These are phyloP conservation scores for Penicillium desertorum DNA, from an alignment of 495 filamentous ascomycete species.

Conservation along the genomic window DNA sequence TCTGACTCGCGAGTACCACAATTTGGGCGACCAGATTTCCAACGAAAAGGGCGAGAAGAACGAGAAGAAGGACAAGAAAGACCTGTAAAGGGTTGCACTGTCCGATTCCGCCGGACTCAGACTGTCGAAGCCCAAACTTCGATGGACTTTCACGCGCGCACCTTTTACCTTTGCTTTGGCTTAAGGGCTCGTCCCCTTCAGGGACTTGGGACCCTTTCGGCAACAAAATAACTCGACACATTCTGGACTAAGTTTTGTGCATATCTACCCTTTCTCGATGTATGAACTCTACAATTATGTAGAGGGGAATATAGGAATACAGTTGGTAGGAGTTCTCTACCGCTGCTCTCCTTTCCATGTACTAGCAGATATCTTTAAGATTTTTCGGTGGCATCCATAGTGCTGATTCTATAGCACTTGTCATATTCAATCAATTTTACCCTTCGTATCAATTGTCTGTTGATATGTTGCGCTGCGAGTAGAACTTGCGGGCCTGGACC, in stretches of 20 bases:
- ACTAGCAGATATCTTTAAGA: constrained; percentile 2
- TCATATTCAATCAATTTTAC: constrained; percentile 5
- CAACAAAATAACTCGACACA: constrained; percentile 1
- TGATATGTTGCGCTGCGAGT: constrained; percentile 96
- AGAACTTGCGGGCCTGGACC: constrained; percentile 99
- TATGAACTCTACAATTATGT: not conserved
- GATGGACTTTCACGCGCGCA: not conserved
- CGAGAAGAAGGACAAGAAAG: constrained; percentile 76
- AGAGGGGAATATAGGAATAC: not conserved
- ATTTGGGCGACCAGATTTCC: constrained; percentile 73
- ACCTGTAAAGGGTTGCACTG: constrained; percentile 47
- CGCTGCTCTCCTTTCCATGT: not conserved
- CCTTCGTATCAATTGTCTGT: not conserved
- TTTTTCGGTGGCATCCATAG: constrained; percentile 7
- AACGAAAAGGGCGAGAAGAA: constrained; percentile 51
- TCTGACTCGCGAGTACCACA: constrained; percentile 75
- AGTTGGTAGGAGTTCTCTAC: not conserved
- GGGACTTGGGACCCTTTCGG: not conserved
- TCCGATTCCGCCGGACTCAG: not conserved
- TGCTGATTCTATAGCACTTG: constrained; percentile 3
- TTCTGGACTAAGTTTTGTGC: constrained; percentile 8
- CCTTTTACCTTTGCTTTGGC: not conserved
- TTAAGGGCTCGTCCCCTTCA: not conserved
- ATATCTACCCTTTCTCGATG: constrained; percentile 2
- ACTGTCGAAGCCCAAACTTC: not conserved